phyloP scores from a whole-genome alignment of 768 basidiomycete species.

The Sarcodon sp. region DNA sequence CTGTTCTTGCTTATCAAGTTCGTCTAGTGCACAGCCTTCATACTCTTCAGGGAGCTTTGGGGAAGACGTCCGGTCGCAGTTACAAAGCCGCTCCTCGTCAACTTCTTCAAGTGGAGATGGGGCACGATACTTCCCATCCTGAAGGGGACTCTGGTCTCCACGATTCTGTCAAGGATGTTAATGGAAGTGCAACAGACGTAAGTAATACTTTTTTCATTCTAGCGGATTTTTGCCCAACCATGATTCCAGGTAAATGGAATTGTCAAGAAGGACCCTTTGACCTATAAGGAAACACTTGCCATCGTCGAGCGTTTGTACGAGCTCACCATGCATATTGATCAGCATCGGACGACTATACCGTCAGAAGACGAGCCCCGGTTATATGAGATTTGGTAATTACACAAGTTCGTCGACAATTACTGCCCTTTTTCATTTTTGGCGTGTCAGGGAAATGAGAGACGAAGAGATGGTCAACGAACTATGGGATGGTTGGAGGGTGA shows the following conservation, averaged over 20 bases:
- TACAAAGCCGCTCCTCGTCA: constrained; percentile 96
- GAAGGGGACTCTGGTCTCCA: constrained; percentile 46
- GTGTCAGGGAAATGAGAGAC: constrained; percentile 42
- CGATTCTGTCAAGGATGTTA: constrained; percentile 66
- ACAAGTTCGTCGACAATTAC: neutral
- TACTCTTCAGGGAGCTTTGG: constrained; percentile 85
- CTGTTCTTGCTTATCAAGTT: constrained; percentile 24
- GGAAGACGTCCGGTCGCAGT: constrained; percentile 86
- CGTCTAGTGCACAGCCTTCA: constrained; percentile 31
- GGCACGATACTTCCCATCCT: constrained; percentile 14
- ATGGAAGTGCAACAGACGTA: constrained; percentile 53
- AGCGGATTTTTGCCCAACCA: neutral
- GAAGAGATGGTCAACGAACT: constrained; percentile 50
- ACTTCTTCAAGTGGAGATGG: constrained; percentile 76
- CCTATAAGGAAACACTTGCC: constrained; percentile 63
- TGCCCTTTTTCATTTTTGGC: neutral
- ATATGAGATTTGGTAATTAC: neutral
- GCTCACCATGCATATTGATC: constrained; percentile 71
- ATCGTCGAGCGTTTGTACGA: constrained; percentile 83
- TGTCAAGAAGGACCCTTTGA: constrained; percentile 60
- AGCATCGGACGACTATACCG: constrained; percentile 62
- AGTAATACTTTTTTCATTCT: constrained; percentile 7
- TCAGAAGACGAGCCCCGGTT: constrained; percentile 32
- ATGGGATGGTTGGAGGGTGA: constrained; percentile 77
- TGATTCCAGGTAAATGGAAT: constrained; percentile 42